Base-by-base conservation (phyloP, 2,329 filamentous ascomycete genomes). In the Metarhizium brunneum region DNA sequence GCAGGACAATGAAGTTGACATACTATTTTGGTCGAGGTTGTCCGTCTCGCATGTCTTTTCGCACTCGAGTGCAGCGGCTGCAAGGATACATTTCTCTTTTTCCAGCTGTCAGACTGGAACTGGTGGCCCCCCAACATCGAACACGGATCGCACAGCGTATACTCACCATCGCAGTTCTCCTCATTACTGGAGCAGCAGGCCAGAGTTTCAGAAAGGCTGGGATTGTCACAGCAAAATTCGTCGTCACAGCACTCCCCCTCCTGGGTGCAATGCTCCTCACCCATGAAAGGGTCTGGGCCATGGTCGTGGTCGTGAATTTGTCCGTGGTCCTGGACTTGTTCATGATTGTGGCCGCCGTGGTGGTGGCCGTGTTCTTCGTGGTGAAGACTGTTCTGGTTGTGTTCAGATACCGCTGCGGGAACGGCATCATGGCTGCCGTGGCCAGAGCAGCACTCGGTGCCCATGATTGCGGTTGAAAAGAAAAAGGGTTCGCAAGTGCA, bases 51-150 rank as follows among this genome's bases (percentile, higher is more conserved):
- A 69, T 3, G 59, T 57, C 54, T 66, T 64, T 54, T 65, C 62
- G 52, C 68, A 69, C 56, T 68, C 64, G 11, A 65, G 56, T 16
- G 66, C 64, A 16, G 66, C 68, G 32, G 60, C 65, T 14, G 65
- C 61, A 35, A 63, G 50, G 57, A 69, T 68, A 53, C 68, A 69
- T 47, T 66, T 66, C 45, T 68, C 68, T 69, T 50, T 3, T 7
- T 20, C 13, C 42, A n/a, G n/a, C n/a, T 29, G 40, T 59, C 8
- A 60, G 53, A 48, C 47, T 32, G 32, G 53, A 32, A 49, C 35
- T 7, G 38, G 11, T 40, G 8, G 14, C 13, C 11, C 25, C 25
- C 25, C 25, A 25, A 25, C 25, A 25, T 25, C 25, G 25, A 11
- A 40, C 38, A 16, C n/a, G 4, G 14, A 13, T 40, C 14, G 5